Evolutionary conservation across 2,329 filamentous ascomycete species (phyloP), one percentile per base, ranked within the genome.

Genomic region (Talaromyces sp.): DNA sequence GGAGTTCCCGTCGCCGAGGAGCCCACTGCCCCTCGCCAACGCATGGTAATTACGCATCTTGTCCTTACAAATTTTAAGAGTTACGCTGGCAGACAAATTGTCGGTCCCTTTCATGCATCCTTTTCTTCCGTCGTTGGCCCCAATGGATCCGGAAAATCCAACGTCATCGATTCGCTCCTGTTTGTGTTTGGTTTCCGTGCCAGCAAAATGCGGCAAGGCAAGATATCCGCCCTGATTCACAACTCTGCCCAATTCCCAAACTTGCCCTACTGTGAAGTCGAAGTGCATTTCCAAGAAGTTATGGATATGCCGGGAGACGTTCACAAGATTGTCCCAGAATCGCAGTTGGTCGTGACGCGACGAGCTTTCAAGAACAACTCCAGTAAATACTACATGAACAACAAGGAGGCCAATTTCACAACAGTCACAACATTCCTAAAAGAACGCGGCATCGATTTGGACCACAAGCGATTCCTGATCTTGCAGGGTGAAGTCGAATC

Each of bases 181-280:
- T 99, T 99, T 71, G 95, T 99, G n/a, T 99, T 99, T 73, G 95
- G 96, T 59, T 99, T 99, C 80, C 89, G 95, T 63, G 95, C 95
- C 50, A 98, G 94, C 82, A 99, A 99, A 79, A 99, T 99, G 95
- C 86, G 95, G 71, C 95, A 99, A 76, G 95, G 95, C 71, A 99
- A 99, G 79, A 92, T 99, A 55, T 99, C 95, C 0, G 95, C 95
- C 4, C 81, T 99, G 56, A 99, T 99, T 67, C 95, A 99, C 79
- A 99, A 98, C 75, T 98, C 95, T 12, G 93, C 92, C 0, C 86
- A 90, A 61, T 87, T 90, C 68, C 92, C 92, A 0, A 85, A 97
- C 69, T 79, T 99, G 23, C 91, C 96, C 55, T 88, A 89, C 71
- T 99, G 95, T 72, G 96, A 99, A 75, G 95, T 99, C 10, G 91